Evolutionary conservation across 208 protist genomes (phyloP), one percentile per base, ranked within the genome.

Genomic region (Wallacemonas collosoma): DNA sequence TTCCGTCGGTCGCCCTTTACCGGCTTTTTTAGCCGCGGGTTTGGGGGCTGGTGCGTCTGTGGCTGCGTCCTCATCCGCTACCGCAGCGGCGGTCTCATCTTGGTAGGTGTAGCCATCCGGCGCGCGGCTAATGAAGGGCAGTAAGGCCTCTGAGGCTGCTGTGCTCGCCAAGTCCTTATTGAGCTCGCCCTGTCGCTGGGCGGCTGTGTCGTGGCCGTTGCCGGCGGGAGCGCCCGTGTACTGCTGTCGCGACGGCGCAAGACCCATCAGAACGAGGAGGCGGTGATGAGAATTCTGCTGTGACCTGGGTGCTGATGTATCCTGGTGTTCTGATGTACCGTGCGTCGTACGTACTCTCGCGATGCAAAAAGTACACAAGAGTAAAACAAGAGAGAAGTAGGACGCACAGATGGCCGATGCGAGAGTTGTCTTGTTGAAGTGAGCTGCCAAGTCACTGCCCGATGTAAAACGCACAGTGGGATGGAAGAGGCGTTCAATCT

Each of bases 41-140:
- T 60, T 60, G 15, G 55, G 7, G 55, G 9, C 55, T 11, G 55
- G 8, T 9, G 7, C 17, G 35, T 8, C 55, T 8, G 15, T 1
- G 1, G 55, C 55, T 36, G 9, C 55, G 11, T 8, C 58, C 38
- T 64, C 47, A 2, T 26, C 39, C 39, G 26, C 51, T 40, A 11
- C 65, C 39, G 2, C 8, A 3, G 45, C 67, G 8, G 60, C 38
- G 39, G 12, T 47, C 38, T 43, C 17, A 62, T 75, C 36, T 64
- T 71, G 75, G 15, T 84, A 84, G 39, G 51, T 26, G 41, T 84
- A 84, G 35, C 56, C 68, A 35, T 77, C 55, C 0, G 62, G 63
- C 0, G 80, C 60, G 40, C 80, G 74, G 53, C 80, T 84, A 62
- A 84, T 81, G 58, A 78, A 84, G 26, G 80, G 80, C 1, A 84